Conservation (phyloP, 805 yeast species). For the Pichia heedii region DNA sequence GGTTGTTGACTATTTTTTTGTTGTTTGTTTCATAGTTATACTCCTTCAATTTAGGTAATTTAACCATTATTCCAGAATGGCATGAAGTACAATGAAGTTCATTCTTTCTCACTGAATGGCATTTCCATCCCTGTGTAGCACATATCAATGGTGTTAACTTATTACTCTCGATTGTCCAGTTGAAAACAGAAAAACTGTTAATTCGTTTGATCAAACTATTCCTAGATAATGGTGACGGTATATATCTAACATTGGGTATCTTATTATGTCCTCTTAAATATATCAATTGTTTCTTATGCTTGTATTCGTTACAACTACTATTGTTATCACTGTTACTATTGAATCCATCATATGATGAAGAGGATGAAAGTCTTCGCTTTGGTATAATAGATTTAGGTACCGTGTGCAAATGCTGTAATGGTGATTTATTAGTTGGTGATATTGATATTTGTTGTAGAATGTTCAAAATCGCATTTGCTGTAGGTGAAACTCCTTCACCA, state of each 20-base stretch:
- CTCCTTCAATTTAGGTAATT: slow-evolving; percentile 7
- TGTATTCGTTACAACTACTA: not conserved
- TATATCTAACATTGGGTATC: not conserved
- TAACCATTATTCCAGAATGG: slow-evolving; percentile 23
- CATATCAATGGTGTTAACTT: slow-evolving; percentile 38
- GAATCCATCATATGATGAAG: slow-evolving; percentile 17
- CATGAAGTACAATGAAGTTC: slow-evolving; percentile 28
- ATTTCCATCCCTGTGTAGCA: slow-evolving; percentile 46
- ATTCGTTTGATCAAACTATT: slow-evolving; percentile 32
- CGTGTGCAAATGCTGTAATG: slow-evolving; percentile 7
- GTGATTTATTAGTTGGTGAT: slow-evolving; percentile 2
- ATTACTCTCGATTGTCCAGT: slow-evolving; percentile 34
- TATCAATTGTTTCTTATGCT: slow-evolving; percentile 4
- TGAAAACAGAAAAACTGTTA: slow-evolving; percentile 33
- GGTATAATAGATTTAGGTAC: slow-evolving; percentile 5
- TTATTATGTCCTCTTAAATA: slow-evolving; percentile 5
- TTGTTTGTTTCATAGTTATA: not conserved
- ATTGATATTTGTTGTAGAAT: slow-evolving; percentile 11
- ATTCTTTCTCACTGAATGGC: slow-evolving; percentile 28
- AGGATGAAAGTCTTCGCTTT: slow-evolving; percentile 7
- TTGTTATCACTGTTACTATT: not conserved
- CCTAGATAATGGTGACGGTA: slow-evolving; percentile 10
- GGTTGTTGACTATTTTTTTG: slow-evolving; percentile 1
- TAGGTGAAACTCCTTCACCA: not conserved
- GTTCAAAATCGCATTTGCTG: slow-evolving; percentile 10